These are phyloP conservation scores for Globisporangium nodosum DNA, from an alignment of 352 stramenopile genomes.

Conservation along the genomic window DNA sequence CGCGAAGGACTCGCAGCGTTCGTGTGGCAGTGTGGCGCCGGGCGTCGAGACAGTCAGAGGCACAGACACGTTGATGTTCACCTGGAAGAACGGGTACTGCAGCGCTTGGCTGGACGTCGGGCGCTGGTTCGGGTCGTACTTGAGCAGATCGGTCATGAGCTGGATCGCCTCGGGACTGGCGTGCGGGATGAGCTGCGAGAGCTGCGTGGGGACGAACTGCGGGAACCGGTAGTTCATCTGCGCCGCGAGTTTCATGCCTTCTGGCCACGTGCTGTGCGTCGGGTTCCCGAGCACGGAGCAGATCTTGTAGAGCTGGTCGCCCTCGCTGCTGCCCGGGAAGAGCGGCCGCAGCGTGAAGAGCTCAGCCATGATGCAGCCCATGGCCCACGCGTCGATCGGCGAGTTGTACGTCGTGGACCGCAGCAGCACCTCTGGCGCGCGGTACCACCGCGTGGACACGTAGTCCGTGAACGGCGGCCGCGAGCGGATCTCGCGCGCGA, in stretches of 20 bases:
- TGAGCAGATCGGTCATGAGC: slow-evolving; percentile 90
- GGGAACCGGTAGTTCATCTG: slow-evolving; percentile 96
- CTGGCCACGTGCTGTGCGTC: slow-evolving; percentile 87
- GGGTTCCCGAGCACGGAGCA: slow-evolving; percentile 93
- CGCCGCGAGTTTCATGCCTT: slow-evolving; percentile 93
- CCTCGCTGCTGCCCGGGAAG: slow-evolving; percentile 96
- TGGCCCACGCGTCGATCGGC: slow-evolving; percentile 96
- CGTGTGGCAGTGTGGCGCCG: slow-evolving; percentile 36
- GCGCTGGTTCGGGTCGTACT: slow-evolving; percentile 91
- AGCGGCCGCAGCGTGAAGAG: slow-evolving; percentile 94
- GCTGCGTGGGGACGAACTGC: slow-evolving; percentile 88
- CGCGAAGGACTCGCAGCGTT: slow-evolving; percentile 23
- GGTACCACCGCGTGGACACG: slow-evolving; percentile 98
- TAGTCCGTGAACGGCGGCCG: slow-evolving; percentile 96
- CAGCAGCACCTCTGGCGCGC: slow-evolving; percentile 96
- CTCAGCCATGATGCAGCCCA: slow-evolving; percentile 98
- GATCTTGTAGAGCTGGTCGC: slow-evolving; percentile 98
- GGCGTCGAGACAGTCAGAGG: slow-evolving; percentile 69
- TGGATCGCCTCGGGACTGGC: slow-evolving; percentile 88
- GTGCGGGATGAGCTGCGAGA: slow-evolving; percentile 89
- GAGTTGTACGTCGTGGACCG: slow-evolving; percentile 94
- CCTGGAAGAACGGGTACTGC: slow-evolving; percentile 94
- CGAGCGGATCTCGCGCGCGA: slow-evolving; percentile 92
- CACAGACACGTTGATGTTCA: slow-evolving; percentile 70
- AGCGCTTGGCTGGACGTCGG: slow-evolving; percentile 91